phyloP scores from a whole-genome alignment of 306 rosid species.

The Cercis canadensis region DNA sequence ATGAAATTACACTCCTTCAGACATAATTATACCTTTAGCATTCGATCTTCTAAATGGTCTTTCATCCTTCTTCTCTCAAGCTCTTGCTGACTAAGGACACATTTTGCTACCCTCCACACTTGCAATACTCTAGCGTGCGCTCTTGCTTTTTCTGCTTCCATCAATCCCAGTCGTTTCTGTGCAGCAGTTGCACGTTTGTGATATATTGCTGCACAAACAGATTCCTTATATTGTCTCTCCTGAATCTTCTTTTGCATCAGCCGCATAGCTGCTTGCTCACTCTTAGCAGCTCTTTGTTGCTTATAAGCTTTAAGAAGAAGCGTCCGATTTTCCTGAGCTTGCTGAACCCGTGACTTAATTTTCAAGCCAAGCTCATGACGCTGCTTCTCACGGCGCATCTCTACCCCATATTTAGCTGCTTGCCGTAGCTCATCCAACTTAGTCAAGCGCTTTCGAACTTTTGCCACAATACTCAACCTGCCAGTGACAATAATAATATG shows the following conservation, averaged over 20 bases:
- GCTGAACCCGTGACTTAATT: slow-evolving; percentile 51
- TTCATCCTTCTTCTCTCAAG: slow-evolving; percentile 48
- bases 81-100: slow-evolving; percentile 53
- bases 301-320: slow-evolving; percentile 52
- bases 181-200: slow-evolving; percentile 60
- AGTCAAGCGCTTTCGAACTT: slow-evolving; percentile 57
- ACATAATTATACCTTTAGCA: slow-evolving; percentile 52
- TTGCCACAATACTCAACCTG: slow-evolving; percentile 55
- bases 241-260: slow-evolving; percentile 47
- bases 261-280: slow-evolving; percentile 55
- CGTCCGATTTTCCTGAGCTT: slow-evolving; percentile 60
- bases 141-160: slow-evolving; percentile 59
- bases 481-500: slow-evolving; percentile 16
- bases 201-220: slow-evolving; percentile 53
- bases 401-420: no score
- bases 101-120: slow-evolving; percentile 49
- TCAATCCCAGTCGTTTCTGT: slow-evolving; percentile 49
- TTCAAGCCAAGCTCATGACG: slow-evolving; percentile 52
- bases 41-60: slow-evolving; percentile 57
- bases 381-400: slow-evolving; percentile 49
- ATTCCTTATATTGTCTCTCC: slow-evolving; percentile 57
- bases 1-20: background rate
- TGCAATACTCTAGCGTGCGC: slow-evolving; percentile 55
- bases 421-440: slow-evolving; percentile 58
- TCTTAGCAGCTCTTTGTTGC: slow-evolving; percentile 53